A percentile compares a stretch with the other conserved stretches of the same genome.
Evolutionary conservation across 2,329 filamentous ascomycete genomes (phyloP).

Genomic region (Hirsutella rhossiliensis): DNA sequence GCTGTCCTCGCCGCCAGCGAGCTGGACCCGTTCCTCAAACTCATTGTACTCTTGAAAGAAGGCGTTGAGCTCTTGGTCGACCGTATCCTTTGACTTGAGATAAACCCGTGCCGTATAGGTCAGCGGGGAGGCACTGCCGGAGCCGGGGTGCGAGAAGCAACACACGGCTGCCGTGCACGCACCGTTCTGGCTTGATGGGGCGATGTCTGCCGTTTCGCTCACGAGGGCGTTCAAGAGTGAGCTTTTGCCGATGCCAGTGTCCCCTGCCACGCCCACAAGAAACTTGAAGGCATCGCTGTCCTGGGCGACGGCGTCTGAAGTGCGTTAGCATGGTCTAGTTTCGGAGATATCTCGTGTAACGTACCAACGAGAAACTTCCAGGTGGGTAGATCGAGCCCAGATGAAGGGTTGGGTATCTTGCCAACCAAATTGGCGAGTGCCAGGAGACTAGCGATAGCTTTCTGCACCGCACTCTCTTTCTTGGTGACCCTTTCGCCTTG

Average conservation of each 20-base stretch:
- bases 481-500: no score
- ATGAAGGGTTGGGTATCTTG: no score
- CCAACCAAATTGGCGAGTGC: no score
- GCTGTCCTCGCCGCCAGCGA: not conserved
- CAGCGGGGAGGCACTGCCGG: not conserved
- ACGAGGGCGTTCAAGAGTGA: conserved; percentile 1
- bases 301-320: not conserved
- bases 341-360: no score
- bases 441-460: no score
- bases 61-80: conserved; percentile 4
- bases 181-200: conserved; percentile 6
- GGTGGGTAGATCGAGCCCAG: no score
- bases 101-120: conserved; percentile 1
- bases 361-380: no score
- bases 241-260: not conserved
- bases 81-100: conserved; percentile 6
- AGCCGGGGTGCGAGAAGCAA: conserved; percentile 4
- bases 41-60: conserved; percentile 4
- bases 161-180: conserved; percentile 9
- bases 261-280: not conserved
- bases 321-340: not conserved
- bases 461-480: no score
- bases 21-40: not conserved
- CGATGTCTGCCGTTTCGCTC: not conserved
- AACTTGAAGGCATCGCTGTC: not conserved